These are phyloP conservation scores for Marchantia paleacea DNA, from an alignment of 225 moss, liverwort and hornwort genomes.

Conservation along the genomic window DNA sequence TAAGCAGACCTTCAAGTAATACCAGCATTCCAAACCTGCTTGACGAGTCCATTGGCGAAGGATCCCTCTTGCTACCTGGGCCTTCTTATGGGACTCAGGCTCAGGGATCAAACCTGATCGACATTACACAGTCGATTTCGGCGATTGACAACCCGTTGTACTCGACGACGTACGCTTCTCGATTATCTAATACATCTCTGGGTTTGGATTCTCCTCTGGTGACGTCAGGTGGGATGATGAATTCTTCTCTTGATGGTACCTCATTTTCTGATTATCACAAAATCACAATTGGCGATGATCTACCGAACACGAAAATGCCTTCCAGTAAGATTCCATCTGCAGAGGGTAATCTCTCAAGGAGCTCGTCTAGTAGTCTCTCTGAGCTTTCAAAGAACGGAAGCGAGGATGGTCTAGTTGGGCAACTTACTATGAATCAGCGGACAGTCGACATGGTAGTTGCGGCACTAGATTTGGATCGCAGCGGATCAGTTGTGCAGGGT, in stretches of 20 bases:
- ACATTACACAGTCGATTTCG: slow-evolving; percentile 37
- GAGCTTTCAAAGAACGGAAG: slow-evolving; percentile 22
- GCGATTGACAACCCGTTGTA: slow-evolving; percentile 33
- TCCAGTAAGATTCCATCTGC: slow-evolving; percentile 34
- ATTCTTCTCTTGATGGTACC: slow-evolving; percentile 6
- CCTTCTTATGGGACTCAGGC: slow-evolving; percentile 28
- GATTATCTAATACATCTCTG: not conserved
- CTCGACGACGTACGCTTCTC: not conserved
- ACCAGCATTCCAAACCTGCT: slow-evolving; percentile 40
- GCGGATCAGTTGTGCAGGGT: slow-evolving; percentile 31
- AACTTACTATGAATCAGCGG: slow-evolving; percentile 41
- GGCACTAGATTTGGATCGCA: slow-evolving; percentile 49
- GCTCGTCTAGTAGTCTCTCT: slow-evolving; percentile 32
- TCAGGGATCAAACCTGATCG: slow-evolving; percentile 31
- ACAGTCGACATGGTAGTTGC: slow-evolving; percentile 57
- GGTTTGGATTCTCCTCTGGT: not conserved
- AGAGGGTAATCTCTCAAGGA: slow-evolving; percentile 34
- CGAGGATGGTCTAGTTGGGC: slow-evolving; percentile 28
- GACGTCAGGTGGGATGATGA: slow-evolving; percentile 10
- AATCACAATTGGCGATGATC: slow-evolving; percentile 24
- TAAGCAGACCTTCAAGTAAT: slow-evolving; percentile 51
- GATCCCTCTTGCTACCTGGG: slow-evolving; percentile 26
- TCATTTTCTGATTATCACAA: slow-evolving; percentile 28
- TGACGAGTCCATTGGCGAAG: slow-evolving; percentile 36
- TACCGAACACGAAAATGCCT: slow-evolving; percentile 41